These are phyloP conservation scores for Metschnikowia proteae DNA, from an alignment of 805 yeast genomes.

Conservation along the genomic window DNA sequence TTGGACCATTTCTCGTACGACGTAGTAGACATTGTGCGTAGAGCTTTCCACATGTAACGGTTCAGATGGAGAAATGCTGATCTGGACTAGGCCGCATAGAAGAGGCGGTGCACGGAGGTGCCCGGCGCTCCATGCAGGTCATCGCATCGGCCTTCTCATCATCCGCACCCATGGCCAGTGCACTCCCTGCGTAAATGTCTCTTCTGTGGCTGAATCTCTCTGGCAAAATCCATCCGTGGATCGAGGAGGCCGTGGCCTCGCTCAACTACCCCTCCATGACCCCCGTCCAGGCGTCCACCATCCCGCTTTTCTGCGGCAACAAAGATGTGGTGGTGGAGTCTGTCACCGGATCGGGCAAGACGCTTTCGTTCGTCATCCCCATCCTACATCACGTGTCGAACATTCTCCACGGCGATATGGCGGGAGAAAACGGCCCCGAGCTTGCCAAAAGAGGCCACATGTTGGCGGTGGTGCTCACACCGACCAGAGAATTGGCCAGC, in stretches of 20 bases:
- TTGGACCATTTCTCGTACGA: conserved; percentile 59
- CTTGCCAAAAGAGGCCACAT: conserved; percentile 59
- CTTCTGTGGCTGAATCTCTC: conserved; percentile 59
- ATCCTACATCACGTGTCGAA: conserved; percentile 60
- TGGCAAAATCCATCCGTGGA: conserved; percentile 62
- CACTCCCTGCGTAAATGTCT: conserved; percentile 22
- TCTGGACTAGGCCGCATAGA: too few species aligned
- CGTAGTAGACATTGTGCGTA: conserved; percentile 3
- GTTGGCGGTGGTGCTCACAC: conserved; percentile 69
- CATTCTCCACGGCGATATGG: conserved; percentile 21
- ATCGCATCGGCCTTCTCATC: too few species aligned
- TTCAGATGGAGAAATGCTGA: neutral
- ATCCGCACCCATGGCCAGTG: too few species aligned
- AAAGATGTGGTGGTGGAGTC: conserved; percentile 97
- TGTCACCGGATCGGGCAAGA: conserved; percentile 97
- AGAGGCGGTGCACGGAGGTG: neutral
- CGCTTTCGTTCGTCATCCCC: conserved; percentile 86
- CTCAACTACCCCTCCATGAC: conserved; percentile 83
- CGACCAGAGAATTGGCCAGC: conserved; percentile 65
- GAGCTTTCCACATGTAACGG: conserved; percentile 1
- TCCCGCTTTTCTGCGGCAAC: conserved; percentile 76
- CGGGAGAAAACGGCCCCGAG: conserved; percentile 20
- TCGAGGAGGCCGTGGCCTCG: conserved; percentile 64
- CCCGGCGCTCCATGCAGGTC: neutral
- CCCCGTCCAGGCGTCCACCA: conserved; percentile 94